Percentiles rank a stretch among this genome's conserved stretches.
Conservation (phyloP, 345 rosid genomes). For the Citrus unshiu region DNA sequence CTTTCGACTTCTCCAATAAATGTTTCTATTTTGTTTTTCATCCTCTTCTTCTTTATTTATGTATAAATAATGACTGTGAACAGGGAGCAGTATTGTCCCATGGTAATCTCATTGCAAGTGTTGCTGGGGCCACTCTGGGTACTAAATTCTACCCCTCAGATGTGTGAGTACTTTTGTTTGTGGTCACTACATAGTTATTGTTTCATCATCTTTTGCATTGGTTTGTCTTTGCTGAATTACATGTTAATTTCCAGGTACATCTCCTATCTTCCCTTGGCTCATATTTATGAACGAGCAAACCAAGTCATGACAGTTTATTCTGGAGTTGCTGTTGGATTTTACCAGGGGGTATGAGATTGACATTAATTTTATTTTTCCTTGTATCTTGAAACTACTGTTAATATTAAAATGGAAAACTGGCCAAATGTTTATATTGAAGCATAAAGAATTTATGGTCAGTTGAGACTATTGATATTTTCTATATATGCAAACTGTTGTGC, state of each 20-base stretch:
- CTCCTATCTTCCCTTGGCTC: slow-evolving; percentile 96
- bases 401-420: slow-evolving; percentile 7
- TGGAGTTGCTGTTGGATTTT: slow-evolving; percentile 94
- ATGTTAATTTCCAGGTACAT: slow-evolving; percentile 55
- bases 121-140: slow-evolving; percentile 59
- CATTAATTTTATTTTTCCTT: neutral
- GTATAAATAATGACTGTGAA: slow-evolving; percentile 15
- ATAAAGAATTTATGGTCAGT: neutral
- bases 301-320: slow-evolving; percentile 54
- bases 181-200: neutral
- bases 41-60: slow-evolving; percentile 8
- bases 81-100: slow-evolving; percentile 91
- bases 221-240: slow-evolving; percentile 16
- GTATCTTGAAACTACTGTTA: neutral
- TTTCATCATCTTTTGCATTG: slow-evolving; percentile 1
- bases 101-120: slow-evolving; percentile 79
- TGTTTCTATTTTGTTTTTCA: slow-evolving; percentile 14
- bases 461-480: neutral
- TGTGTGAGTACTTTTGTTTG: slow-evolving; percentile 51
- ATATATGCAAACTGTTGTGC: neutral
- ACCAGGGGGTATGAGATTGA: slow-evolving; percentile 81
- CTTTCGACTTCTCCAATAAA: neutral
- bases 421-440: neutral
- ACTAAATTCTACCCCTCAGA: slow-evolving; percentile 70
- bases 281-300: slow-evolving; percentile 85